Evolutionary conservation across 2,329 filamentous ascomycete genomes (phyloP), one percentile per base, ranked within the genome.

Genomic region (Alternaria triticimaculans): DNA sequence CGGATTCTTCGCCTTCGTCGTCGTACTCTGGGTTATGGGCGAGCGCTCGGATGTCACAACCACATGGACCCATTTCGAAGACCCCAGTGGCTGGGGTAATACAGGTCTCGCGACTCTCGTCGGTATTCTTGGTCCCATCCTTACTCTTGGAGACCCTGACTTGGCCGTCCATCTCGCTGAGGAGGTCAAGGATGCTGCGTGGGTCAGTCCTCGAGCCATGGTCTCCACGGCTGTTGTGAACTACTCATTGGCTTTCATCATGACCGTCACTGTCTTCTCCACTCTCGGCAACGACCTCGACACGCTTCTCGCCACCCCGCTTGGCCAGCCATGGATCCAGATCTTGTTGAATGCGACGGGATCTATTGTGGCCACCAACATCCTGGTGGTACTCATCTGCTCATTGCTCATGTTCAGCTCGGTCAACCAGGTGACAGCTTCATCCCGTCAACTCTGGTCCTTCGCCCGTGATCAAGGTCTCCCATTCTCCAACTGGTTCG

Each of bases 1-100:
- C n/a, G 84, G 84, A 1, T 83, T 86, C 66, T 82, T 86, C 63
- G 83, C 80, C 4, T 80, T 85, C 61, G 64, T 86, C 11, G 80
- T 85, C 2, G 62, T 67, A 3, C 59, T 74, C 3, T 69, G 66
- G 69, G 64, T 67, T 5, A 64, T 73, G 53, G 72, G 62, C 3
- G 77, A 81, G 1, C 78, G 77, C 18, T 74, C 75, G 10, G 68
- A 76, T 6, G 66, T 80, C 0, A 62, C 76, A 9, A 75, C 77
- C 1, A 82, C 84, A 2, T 84, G 85, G 61, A 80, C 80, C 6
- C 64, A 78, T 0, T 86, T 86, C 63, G 74, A 77, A 25, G 84
- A 86, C 60, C 63, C 70, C 15, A 83, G 82, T 4, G 79, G 75
- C 6, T 83, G 81, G 80, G 72, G 75, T 1, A 80, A 68, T 25